Base-by-base conservation (phyloP, 768 basidiomycete species). In the Chlorophyllum brunneum region DNA sequence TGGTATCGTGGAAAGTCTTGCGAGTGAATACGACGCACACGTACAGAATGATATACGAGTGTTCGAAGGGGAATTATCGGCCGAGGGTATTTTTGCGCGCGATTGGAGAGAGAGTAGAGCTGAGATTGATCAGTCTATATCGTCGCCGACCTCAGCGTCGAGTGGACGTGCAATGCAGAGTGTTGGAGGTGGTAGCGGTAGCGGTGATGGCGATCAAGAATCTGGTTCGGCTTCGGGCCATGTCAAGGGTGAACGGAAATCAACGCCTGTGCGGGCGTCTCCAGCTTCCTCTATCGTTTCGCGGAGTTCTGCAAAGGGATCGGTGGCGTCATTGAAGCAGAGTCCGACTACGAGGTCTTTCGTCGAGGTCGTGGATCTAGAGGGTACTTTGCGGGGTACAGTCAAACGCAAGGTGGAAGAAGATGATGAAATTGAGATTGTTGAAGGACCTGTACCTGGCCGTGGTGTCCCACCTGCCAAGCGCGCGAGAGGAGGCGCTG, bases 91-190 rank as follows among this genome's bases (percentile, higher is more conserved):
- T 2, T 88, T 88, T 63, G 73, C 76, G 51, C 75, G 88, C 23
- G 89, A 91, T 63, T 91, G 87, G 86, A 74, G 86, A 42, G 88
- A 90, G 65, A 82, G 83, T 2, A 74, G 87, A 46, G 61, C 83
- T 53, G 65, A 72, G 20, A 60, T 72, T 39, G 73, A 77, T 26
- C 61, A 62, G 20, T 70, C 69, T 13, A 36, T 36, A 10, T 54
- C 22, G 47, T 63, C 18, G 51, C 55, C 22, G 56, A 63, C 30
- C 46, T 54, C 29, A 58, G 57, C 34, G 31, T 63, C 33, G 63
- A 57, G 48, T 57, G 55, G 18, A 65, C 63, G 20, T 15, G 58
- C 27, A 57, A 61, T 31, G 43, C 51, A 18, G 23, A 49, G 48
- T 31, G 33, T n/a, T 18, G 38, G 37, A 10, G 27, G 37, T 24